Base-by-base conservation (phyloP, 129 eudicot species). In the Helianthus tuberosus region DNA sequence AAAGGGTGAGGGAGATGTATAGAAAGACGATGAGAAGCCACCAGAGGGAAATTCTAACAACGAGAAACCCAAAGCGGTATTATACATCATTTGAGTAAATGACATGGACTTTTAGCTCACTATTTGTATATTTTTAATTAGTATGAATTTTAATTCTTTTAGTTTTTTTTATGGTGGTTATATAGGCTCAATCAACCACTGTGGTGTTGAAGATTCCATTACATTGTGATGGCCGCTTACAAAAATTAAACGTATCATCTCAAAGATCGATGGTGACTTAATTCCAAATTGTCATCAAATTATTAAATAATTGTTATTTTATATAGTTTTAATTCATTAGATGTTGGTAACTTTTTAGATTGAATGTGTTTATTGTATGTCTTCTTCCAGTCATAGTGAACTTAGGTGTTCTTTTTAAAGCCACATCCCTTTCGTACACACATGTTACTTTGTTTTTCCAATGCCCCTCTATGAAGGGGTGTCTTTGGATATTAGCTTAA, bases 221-320 rank as follows among this genome's bases (percentile, higher is more conserved):
- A 58, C 98, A 93, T 58, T 93, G 98, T 74, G 90, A 93, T 43
- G 98, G 96, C 51, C 89, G 98, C 72, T 87, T 86, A 10, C 96
- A 41, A 93, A 88, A 62, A 88, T 93, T n/a, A 89, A 89, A 81
- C 77, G 91, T 71, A 73, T 76, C 35, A 77, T 93, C 32, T 53
- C 51, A 39, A 93, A 93, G 75, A 64, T 79, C 59, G 84, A 88
- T 71, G 98, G 98, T 92, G 29, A 25, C 89, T 75, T 57, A 39
- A 39, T 66, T 66, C 43, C 36, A 50, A 59, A 29, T 29, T 25
- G 7, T 14, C 39, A 55, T 55, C 9, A 10, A 23, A 58, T 25
- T 58, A 58, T 23, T 58, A 25, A 23, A 58, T 25, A 0, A 13
- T 60, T 29, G 29, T 60, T 29, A 16, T 54, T 16, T 17, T 69